Evolutionary conservation across 768 basidiomycete species (phyloP).

Genomic region (Dacryopinax spathularia): DNA sequence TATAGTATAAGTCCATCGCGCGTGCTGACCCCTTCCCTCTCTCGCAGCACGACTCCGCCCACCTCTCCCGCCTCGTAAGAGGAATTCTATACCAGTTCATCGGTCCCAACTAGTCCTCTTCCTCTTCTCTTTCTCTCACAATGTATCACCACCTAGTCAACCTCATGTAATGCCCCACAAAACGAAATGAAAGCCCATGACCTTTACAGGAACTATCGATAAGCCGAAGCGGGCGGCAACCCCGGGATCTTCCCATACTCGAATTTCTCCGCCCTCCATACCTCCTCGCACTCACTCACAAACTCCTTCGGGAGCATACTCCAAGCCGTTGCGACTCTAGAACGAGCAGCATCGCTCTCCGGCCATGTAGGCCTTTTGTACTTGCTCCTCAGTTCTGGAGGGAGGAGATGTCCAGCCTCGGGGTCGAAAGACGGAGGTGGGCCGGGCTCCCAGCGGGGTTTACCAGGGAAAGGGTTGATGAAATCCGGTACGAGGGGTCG

Average conservation of each 20-base stretch:
- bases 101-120: slow-evolving; percentile 49
- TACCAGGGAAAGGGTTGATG: background rate
- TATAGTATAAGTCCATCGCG: background rate
- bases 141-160: background rate
- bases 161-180: background rate
- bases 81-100: slow-evolving; percentile 78
- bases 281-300: background rate
- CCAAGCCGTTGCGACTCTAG: background rate
- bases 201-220: background rate
- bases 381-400: background rate
- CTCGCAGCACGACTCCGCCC: slow-evolving; percentile 51
- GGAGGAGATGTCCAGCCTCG: background rate
- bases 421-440: background rate
- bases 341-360: background rate
- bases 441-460: background rate
- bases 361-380: background rate
- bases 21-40: background rate
- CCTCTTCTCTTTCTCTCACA: background rate
- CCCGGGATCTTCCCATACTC: background rate
- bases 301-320: background rate
- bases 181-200: background rate
- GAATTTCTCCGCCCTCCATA: background rate
- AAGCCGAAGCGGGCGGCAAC: background rate
- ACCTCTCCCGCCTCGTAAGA: slow-evolving; percentile 67
- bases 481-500: background rate